phyloP scores from a whole-genome alignment of 192 early-diverging fungal genomes.

The Geosiphon pyriformis region DNA sequence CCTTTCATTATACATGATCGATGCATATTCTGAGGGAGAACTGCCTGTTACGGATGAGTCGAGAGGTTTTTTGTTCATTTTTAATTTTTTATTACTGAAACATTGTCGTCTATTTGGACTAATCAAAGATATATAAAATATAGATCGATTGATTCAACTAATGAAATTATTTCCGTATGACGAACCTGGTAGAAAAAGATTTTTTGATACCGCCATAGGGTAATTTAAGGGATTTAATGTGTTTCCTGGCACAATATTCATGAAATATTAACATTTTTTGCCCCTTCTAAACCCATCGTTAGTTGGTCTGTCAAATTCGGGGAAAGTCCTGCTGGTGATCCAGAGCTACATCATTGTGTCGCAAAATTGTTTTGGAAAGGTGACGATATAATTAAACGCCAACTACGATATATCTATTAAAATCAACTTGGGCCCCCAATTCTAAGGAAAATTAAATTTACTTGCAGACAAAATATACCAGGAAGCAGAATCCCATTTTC shows the following conservation, averaged over 20 bases:
- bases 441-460: neutral
- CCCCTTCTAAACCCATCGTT: no score
- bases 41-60: constrained; percentile 65
- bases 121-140: constrained; percentile 6
- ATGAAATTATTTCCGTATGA: constrained; percentile 54
- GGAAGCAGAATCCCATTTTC: constrained; percentile 81
- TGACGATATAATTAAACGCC: no score
- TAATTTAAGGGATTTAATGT: no score
- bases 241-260: no score
- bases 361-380: constrained; percentile 65
- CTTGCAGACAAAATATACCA: constrained; percentile 61
- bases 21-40: constrained; percentile 67
- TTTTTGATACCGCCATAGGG: constrained; percentile 52
- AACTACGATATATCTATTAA: no score
- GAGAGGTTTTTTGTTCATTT: constrained; percentile 42
- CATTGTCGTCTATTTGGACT: neutral
- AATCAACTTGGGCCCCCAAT: neutral
- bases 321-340: constrained; percentile 58
- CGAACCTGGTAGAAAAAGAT: constrained; percentile 42
- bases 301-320: constrained; percentile 61
- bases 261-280: no score
- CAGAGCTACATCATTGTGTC: constrained; percentile 66
- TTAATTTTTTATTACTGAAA: neutral
- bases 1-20: constrained; percentile 74
- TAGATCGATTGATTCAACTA: constrained; percentile 58